phyloP scores from a whole-genome alignment of 148 eudicot species.

The Cornus kousa region DNA sequence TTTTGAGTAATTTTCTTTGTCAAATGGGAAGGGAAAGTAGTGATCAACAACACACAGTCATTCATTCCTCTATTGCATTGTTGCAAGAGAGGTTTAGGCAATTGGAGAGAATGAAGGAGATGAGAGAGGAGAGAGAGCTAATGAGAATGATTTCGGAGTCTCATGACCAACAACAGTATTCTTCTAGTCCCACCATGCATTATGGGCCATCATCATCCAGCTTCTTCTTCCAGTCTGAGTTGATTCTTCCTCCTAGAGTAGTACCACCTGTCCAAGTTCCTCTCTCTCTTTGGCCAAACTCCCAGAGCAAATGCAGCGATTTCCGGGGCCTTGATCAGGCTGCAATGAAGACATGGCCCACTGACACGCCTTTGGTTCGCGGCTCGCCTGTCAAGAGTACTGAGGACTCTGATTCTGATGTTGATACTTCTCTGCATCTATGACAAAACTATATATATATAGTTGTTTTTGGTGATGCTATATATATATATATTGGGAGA shows the following conservation, averaged over 20 bases:
- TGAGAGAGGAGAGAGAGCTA: constrained; percentile 65
- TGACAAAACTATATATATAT: constrained; percentile 16
- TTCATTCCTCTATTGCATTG: constrained; percentile 60
- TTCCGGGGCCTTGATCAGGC: background rate
- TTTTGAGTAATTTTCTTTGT: background rate
- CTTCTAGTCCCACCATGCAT: background rate
- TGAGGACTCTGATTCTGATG: constrained; percentile 44
- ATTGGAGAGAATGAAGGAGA: constrained; percentile 61
- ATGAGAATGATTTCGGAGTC: constrained; percentile 29
- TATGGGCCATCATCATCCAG: constrained; percentile 4
- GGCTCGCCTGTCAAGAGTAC: constrained; percentile 6
- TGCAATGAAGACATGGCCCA: constrained; percentile 18
- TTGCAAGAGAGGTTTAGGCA: constrained; percentile 79
- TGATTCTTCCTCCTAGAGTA: constrained; percentile 11
- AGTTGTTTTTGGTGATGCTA: background rate
- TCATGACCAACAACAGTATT: background rate
- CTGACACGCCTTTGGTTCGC: constrained; percentile 5
- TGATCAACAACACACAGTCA: constrained; percentile 23
- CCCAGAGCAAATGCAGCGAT: constrained; percentile 4
- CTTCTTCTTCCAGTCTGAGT: constrained; percentile 25
- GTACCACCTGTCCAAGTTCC: constrained; percentile 16
- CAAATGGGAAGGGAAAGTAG: constrained; percentile 32
- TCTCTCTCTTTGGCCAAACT: constrained; percentile 43
- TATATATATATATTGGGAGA: background rate
- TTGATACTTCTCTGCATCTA: constrained; percentile 96